These are phyloP conservation scores for Elaphomyces granulatus DNA, from an alignment of 495 filamentous ascomycete species.

Conservation along the genomic window DNA sequence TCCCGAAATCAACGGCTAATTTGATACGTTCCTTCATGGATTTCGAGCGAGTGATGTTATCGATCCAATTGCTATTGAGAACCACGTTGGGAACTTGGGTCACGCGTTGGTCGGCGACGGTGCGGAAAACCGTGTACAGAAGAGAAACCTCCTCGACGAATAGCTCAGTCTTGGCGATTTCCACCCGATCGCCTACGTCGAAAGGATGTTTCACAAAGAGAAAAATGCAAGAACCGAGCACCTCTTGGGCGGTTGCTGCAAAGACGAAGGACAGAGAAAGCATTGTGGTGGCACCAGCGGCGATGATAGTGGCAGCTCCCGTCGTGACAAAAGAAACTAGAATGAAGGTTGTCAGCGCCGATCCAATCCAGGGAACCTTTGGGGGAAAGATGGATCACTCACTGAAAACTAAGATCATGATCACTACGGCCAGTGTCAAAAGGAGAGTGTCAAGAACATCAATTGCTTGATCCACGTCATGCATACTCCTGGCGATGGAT, in stretches of 20 bases:
- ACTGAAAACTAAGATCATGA: slow-evolving; percentile 76
- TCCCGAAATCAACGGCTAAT: slow-evolving; percentile 70
- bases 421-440: slow-evolving; percentile 58
- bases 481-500: slow-evolving; percentile 79
- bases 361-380: no score
- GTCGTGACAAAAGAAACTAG: slow-evolving; percentile 68
- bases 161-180: slow-evolving; percentile 56
- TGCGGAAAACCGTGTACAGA: slow-evolving; percentile 84
- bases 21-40: slow-evolving; percentile 81
- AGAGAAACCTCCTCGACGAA: slow-evolving; percentile 89
- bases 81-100: slow-evolving; percentile 86
- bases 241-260: slow-evolving; percentile 77
- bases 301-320: slow-evolving; percentile 71
- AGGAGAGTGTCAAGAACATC: slow-evolving; percentile 77
- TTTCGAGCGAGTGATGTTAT: slow-evolving; percentile 80
- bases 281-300: slow-evolving; percentile 88
- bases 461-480: slow-evolving; percentile 93
- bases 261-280: slow-evolving; percentile 93
- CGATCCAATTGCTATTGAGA: slow-evolving; percentile 80
- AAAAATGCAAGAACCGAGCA: slow-evolving; percentile 93
- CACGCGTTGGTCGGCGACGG: slow-evolving; percentile 63
- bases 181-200: slow-evolving; percentile 89
- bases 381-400: slow-evolving; percentile 15
- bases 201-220: slow-evolving; percentile 93
- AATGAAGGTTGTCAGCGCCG: neutral